These are phyloP conservation scores for Solanum bulbocastanum DNA, from an alignment of 257 asterid species.

Conservation along the genomic window DNA sequence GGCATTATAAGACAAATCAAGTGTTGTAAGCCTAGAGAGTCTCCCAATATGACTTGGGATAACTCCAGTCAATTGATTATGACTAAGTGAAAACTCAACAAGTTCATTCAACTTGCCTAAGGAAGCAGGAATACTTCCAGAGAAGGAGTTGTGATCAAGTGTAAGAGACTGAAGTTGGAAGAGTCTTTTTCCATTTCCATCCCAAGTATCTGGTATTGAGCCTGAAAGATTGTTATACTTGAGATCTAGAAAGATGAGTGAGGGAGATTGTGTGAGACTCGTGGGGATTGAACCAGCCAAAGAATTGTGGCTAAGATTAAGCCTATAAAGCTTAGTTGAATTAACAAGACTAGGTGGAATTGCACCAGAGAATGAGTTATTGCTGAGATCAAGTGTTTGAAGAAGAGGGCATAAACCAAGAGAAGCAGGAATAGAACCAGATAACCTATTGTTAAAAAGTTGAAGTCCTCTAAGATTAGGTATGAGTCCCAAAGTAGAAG, in stretches of 20 bases:
- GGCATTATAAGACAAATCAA: constrained; percentile 48
- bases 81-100: constrained; percentile 25
- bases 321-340: constrained; percentile 66
- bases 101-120: constrained; percentile 22
- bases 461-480: constrained; percentile 88
- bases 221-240: constrained; percentile 62
- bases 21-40: constrained; percentile 30
- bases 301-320: constrained; percentile 58
- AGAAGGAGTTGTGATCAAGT: constrained; percentile 42
- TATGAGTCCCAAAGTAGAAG: constrained; percentile 54
- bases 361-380: constrained; percentile 57
- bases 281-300: constrained; percentile 65
- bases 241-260: constrained; percentile 50
- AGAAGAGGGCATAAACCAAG: constrained; percentile 61
- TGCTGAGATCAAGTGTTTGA: constrained; percentile 72
- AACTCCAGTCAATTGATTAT: constrained; percentile 32
- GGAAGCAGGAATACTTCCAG: constrained; percentile 47
- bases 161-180: constrained; percentile 35
- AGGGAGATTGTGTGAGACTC: constrained; percentile 37
- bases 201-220: constrained; percentile 52
- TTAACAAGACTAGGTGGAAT: constrained; percentile 46
- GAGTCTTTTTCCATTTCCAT: constrained; percentile 16
- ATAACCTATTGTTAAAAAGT: constrained; percentile 61
- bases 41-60: constrained; percentile 33
- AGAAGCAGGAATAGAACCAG: constrained; percentile 77